Base-by-base conservation (phyloP, 148 eudicot genomes). In the Persicaria tinctoria region DNA sequence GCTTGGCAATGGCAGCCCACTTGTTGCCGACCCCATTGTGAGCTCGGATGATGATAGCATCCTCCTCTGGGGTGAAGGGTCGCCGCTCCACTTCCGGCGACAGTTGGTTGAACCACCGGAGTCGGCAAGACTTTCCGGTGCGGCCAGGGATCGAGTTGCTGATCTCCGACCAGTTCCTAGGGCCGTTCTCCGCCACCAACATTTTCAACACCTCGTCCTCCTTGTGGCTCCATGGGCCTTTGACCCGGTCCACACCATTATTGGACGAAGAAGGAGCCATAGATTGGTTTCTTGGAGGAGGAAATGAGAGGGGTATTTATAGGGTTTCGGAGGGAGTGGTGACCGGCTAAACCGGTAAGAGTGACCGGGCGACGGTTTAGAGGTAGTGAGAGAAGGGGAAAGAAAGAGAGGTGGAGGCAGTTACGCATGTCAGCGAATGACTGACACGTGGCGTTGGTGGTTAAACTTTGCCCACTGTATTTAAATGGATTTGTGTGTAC, bases 171-270 rank as follows among this genome's bases (percentile, higher is more conserved):
- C 98, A 93, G 83, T 91, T 93, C 45, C 97, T 46, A 0, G 98
- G 86, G 6, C 98, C 98, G 80, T 87, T 90, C 69, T 89, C 84
- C 6, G 88, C 82, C 32, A 93, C 98, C 0, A 93, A 82, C 14
- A 76, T 82, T 10, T 80, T 84, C 5, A 93, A 46, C 57, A 85
- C 70, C 8, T 89, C 90, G 54, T 93, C 98, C 55, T 93, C 98
- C 48, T 93, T 93, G 0, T 97, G 97, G 32, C 97, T 91, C 98
- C 97, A 93, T 3, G 98, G 97, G 4, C 98, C 98, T 78, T 91
- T 93, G 82, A 93, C 87, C 78, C 94, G 86, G 60, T 92, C 95
- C 76, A 84, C 74, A 16, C 78, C 80, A 4, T 5, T 49, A 6
- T 32, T 49, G 41, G 55, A 3, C 20, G 63, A 59, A n/a, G 53